These are phyloP conservation scores for Vinca major DNA, from an alignment of 305 asterid species.

Conservation along the genomic window DNA sequence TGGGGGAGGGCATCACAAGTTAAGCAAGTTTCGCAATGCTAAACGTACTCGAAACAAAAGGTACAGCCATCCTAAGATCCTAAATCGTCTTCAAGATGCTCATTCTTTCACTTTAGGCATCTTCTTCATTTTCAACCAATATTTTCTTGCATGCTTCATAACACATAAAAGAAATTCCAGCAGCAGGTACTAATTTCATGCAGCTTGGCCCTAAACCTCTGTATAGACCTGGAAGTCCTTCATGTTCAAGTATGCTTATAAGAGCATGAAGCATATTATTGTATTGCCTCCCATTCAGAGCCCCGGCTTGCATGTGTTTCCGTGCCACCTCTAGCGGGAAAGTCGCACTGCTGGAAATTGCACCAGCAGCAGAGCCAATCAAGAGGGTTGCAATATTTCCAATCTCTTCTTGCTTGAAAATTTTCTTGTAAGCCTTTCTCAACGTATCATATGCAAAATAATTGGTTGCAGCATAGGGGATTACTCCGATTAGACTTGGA, in stretches of 20 bases:
- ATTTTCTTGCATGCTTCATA: conserved; percentile 44
- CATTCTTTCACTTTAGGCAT: too few relatives aligned
- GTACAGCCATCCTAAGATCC: background rate
- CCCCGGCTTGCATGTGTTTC: conserved; percentile 41
- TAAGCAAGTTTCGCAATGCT: background rate
- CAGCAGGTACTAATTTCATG: conserved; percentile 45
- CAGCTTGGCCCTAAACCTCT: conserved; percentile 46
- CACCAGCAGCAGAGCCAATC: conserved; percentile 87
- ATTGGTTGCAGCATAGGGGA: conserved; percentile 91
- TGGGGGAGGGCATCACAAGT: background rate
- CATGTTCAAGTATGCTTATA: conserved; percentile 31
- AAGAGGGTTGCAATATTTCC: conserved; percentile 86
- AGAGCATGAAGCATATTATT: conserved; percentile 39
- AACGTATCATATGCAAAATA: conserved; percentile 80
- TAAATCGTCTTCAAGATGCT: background rate
- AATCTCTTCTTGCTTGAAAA: conserved; percentile 58
- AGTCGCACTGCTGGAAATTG: conserved; percentile 38
- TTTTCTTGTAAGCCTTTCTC: conserved; percentile 48
- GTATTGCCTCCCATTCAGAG: conserved; percentile 34
- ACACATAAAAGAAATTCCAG: conserved; percentile 45
- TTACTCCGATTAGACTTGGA: conserved; percentile 85
- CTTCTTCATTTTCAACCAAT: conserved; percentile 33
- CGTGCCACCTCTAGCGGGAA: conserved; percentile 48
- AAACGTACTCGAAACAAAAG: background rate
- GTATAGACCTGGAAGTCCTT: conserved; percentile 36